These are phyloP conservation scores for Cucurbita ficifolia DNA, from an alignment of 306 rosid species.

Conservation along the genomic window DNA sequence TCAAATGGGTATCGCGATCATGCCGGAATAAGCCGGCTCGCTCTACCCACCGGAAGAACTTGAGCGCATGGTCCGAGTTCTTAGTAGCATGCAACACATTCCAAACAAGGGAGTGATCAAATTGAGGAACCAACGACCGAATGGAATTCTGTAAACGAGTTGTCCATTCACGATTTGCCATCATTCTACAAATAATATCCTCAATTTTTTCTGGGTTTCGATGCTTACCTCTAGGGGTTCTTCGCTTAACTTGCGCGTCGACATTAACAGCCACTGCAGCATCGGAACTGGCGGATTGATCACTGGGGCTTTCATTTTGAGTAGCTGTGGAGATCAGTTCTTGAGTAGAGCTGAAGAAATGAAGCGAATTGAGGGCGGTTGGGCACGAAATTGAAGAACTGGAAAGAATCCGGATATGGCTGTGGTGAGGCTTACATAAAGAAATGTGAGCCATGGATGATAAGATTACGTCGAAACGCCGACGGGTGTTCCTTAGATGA, in stretches of 20 bases:
- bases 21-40: constrained; percentile 53
- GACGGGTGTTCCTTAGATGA: no score
- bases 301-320: not conserved
- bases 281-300: constrained; percentile 1
- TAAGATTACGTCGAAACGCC: no score
- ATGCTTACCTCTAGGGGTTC: constrained; percentile 23
- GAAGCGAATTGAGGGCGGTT: constrained; percentile 12
- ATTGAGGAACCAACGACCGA: constrained; percentile 42
- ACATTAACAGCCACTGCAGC: not conserved
- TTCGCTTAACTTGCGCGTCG: not conserved
- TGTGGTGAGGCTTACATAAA: constrained; percentile 32
- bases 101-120: constrained; percentile 54
- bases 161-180: constrained; percentile 87
- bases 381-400: not conserved
- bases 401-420: constrained; percentile 19
- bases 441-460: constrained; percentile 39
- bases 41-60: constrained; percentile 83
- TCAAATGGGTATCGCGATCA: constrained; percentile 57
- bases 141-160: constrained; percentile 77
- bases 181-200: constrained; percentile 49
- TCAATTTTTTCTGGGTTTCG: constrained; percentile 39
- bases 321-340: not conserved
- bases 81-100: constrained; percentile 56
- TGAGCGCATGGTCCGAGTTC: constrained; percentile 58
- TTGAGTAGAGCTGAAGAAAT: constrained; percentile 20